Base-by-base conservation (phyloP, 768 basidiomycete species). In the Agaricus subrufescens region DNA sequence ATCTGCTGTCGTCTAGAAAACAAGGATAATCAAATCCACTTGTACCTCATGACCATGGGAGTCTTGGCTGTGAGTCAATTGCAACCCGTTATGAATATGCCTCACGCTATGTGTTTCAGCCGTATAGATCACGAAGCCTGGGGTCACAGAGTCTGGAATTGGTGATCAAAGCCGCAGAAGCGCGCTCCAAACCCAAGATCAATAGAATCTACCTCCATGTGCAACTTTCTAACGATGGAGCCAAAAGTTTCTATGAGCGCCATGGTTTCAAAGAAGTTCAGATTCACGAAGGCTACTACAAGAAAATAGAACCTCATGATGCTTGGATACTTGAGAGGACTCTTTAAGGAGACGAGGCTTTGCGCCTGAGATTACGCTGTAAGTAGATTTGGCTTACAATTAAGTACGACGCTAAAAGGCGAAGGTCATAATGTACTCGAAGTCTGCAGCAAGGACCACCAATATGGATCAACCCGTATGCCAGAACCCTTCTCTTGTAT, bases 31-130 rank as follows among this genome's bases (percentile, higher is more conserved):
- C 70, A 76, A 62, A 74, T 71, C 44, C 75, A 77, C 46, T 71
- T 91, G 57, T 95, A 95, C 72, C 78, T 94, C 66, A 91, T 94
- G 87, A 95, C 94, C 49, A 87, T 95, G 86, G 94, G 92, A 44
- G 73, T 95, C 60, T 83, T 95, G 54, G 91, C 91, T 54, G 91
- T 94, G 74, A 71, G 84, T 73, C 57, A 40, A 50, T 31, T n/a
- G 51, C 46, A 46, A 19, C 59, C 39, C 29, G 30, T 50, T 34
- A 19, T 55, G 38, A 15, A 43, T 30, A 57, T 37, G 27, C 29
- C 45, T 57, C 47, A 40, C 38, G 37, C 37, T 50, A 45, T 40
- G 52, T 43, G 60, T 50, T 45, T 54, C 62, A 94, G 91, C 91
- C 94, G 23, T 96, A 96, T 71, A 86, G 93, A 52, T 89, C 86